These are phyloP conservation scores for Corylus americana DNA, from an alignment of 306 rosid genomes.

Conservation along the genomic window DNA sequence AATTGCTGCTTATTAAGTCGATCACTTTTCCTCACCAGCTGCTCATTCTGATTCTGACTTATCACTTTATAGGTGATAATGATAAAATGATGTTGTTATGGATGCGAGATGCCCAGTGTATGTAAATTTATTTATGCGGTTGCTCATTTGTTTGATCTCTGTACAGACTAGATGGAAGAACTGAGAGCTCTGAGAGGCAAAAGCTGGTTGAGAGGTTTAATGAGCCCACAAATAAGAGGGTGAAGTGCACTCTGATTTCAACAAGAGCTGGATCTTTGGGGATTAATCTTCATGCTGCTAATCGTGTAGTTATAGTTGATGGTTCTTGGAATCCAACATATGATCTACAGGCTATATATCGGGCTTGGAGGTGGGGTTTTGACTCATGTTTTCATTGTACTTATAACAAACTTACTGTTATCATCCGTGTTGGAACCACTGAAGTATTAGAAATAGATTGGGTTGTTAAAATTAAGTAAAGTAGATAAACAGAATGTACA, in stretches of 20 bases:
- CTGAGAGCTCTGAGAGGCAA: conserved; percentile 95
- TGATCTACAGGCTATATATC: conserved; percentile 98
- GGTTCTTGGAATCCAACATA: conserved; percentile 99
- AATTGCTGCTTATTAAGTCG: background rate
- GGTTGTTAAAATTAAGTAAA: background rate
- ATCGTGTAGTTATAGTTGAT: conserved; percentile 93
- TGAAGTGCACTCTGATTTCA: conserved; percentile 87
- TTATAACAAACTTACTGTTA: conserved; percentile 1
- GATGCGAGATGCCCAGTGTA: background rate
- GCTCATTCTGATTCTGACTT: background rate
- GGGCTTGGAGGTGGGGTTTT: conserved; percentile 86
- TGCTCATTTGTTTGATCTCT: conserved; percentile 26
- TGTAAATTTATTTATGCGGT: conserved; percentile 12
- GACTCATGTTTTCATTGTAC: background rate
- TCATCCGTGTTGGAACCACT: background rate
- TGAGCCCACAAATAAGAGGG: conserved; percentile 79
- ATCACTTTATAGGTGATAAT: background rate
- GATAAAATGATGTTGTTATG: background rate
- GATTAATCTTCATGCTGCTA: conserved; percentile 96
- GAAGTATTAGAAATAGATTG: conserved; percentile 5
- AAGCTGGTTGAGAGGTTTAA: conserved; percentile 89
- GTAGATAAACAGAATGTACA: background rate
- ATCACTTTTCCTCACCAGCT: background rate
- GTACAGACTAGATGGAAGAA: conserved; percentile 92
- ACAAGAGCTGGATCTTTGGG: conserved; percentile 98